Percentiles rank a stretch among this genome's conserved stretches.
Conservation (phyloP, 306 rosid species). For the cucumber (Cucumis sativus) region DNA sequence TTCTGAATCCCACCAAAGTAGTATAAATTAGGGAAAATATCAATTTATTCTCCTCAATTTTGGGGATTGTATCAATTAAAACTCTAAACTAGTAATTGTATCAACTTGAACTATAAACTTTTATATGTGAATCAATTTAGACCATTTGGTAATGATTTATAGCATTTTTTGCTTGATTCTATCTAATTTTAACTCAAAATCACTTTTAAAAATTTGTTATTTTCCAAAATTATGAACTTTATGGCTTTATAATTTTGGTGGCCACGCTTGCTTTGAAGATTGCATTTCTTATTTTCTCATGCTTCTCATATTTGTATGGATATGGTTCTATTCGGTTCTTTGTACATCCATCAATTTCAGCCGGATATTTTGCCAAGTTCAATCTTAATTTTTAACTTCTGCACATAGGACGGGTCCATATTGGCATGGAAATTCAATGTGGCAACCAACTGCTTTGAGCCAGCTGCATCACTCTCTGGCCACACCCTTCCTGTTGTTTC, state of each 20-base stretch:
- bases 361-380: not conserved
- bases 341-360: not conserved
- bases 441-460: conserved; percentile 63
- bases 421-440: conserved; percentile 81
- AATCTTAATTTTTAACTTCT: not conserved
- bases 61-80: too few relatives aligned
- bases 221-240: not conserved
- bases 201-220: too few relatives aligned
- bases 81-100: not conserved
- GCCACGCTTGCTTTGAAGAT: not conserved
- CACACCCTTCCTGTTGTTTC: conserved; percentile 80
- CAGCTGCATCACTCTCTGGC: conserved; percentile 70
- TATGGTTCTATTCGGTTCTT: not conserved
- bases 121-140: too few relatives aligned
- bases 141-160: too few relatives aligned
- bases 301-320: not conserved
- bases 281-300: not conserved
- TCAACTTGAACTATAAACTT: not conserved
- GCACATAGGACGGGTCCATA: conserved; percentile 77
- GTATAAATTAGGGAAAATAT: too few relatives aligned
- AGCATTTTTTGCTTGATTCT: too few relatives aligned
- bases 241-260: not conserved
- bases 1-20: too few relatives aligned
- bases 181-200: too few relatives aligned
- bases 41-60: too few relatives aligned